These are phyloP conservation scores for Draba incana DNA, from an alignment of 345 rosid species.

Conservation along the genomic window DNA sequence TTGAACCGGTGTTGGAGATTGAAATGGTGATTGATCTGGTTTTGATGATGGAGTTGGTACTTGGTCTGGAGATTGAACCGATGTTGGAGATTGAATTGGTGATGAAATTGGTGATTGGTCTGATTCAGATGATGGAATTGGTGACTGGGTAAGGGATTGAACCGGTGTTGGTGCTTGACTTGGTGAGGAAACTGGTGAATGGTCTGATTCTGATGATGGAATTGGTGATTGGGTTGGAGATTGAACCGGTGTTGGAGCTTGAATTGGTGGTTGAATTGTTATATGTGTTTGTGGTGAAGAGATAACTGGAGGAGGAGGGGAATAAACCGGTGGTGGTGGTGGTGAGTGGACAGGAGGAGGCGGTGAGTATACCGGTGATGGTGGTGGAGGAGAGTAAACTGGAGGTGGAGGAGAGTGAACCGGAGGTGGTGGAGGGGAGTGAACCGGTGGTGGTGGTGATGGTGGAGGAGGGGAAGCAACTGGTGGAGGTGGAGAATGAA, in stretches of 20 bases:
- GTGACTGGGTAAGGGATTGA: slow-evolving; percentile 7
- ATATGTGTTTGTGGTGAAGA: slow-evolving; percentile 38
- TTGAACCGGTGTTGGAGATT: slow-evolving; percentile 9
- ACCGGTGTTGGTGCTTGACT: slow-evolving; percentile 9
- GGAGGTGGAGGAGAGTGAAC: slow-evolving; percentile 25
- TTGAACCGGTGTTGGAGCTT: slow-evolving; percentile 28
- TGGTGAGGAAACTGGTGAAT: slow-evolving; percentile 10
- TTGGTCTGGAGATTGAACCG: slow-evolving; percentile 10
- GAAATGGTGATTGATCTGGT: neutral
- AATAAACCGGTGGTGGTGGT: slow-evolving; percentile 29
- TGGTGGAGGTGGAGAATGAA: slow-evolving; percentile 10
- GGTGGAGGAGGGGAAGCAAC: neutral
- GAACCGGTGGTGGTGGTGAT: slow-evolving; percentile 24
- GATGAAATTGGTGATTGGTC: neutral
- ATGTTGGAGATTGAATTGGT: slow-evolving; percentile 14
- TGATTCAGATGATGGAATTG: neutral
- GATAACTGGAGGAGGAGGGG: slow-evolving; percentile 20
- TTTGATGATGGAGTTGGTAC: slow-evolving; percentile 21
- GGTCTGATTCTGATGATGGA: neutral
- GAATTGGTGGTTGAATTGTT: slow-evolving; percentile 25
- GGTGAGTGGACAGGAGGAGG: slow-evolving; percentile 33
- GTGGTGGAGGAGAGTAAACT: slow-evolving; percentile 18
- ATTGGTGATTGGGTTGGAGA: neutral
- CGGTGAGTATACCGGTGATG: slow-evolving; percentile 28
- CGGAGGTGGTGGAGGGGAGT: slow-evolving; percentile 9